These are phyloP conservation scores for Paradendryphiella salina DNA, from an alignment of 2,329 filamentous ascomycete species.

Conservation along the genomic window DNA sequence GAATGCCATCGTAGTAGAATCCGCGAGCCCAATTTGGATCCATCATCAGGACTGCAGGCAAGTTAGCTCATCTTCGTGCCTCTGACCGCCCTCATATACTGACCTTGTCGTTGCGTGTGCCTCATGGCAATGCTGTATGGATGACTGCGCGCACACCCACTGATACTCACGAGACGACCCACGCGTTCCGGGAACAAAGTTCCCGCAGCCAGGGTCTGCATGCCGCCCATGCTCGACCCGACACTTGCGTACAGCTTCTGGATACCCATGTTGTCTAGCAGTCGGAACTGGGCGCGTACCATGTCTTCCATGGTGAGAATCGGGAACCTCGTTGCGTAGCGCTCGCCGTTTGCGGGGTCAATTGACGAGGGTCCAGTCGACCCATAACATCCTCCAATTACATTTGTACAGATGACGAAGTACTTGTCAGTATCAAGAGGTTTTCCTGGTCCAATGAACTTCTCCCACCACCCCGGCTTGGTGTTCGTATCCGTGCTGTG, in stretches of 20 bases:
- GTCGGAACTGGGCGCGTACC: constrained; percentile 91
- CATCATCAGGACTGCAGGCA: constrained; percentile 81
- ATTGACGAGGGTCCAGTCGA: constrained; percentile 88
- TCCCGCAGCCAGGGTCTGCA: constrained; percentile 91
- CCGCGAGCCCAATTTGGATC: constrained; percentile 96
- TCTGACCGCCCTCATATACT: constrained; percentile 1
- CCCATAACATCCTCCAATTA: constrained; percentile 93
- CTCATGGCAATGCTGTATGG: constrained; percentile 99
- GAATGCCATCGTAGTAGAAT: constrained; percentile 81
- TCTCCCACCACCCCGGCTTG: constrained; percentile 97
- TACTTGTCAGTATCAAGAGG: constrained; percentile 90
- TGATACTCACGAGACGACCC: constrained; percentile 81
- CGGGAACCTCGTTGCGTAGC: constrained; percentile 92
- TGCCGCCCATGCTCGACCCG: constrained; percentile 96
- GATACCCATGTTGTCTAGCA: constrained; percentile 79
- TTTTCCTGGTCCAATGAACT: constrained; percentile 86
- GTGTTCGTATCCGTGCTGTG: constrained; percentile 86
- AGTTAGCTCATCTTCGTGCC: constrained; percentile 10
- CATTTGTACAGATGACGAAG: constrained; percentile 94
- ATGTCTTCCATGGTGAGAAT: constrained; percentile 97
- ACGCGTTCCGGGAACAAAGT: constrained; percentile 82
- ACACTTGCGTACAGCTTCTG: constrained; percentile 85
- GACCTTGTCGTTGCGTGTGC: constrained; percentile 85
- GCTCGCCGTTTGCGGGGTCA: constrained; percentile 83
- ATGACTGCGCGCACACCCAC: constrained; percentile 89